Percentiles rank a stretch among this genome's conserved stretches.
phyloP scores from a whole-genome alignment of 2,329 filamentous ascomycete genomes.

The Pezicula neosporulosa region DNA sequence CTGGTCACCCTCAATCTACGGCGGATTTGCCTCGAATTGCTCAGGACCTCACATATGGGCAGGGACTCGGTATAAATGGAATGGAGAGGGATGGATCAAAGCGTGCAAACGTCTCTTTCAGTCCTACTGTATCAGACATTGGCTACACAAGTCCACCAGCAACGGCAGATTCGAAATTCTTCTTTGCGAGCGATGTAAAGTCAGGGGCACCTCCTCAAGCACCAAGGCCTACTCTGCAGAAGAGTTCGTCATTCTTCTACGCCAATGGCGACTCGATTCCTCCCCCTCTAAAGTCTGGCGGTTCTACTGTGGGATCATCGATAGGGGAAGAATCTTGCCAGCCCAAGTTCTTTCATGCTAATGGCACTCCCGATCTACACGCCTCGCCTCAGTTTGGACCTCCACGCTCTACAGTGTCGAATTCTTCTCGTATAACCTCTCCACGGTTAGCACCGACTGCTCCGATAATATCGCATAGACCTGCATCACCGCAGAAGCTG shows the following conservation, averaged over 20 bases:
- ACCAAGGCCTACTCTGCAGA: conserved; percentile 14
- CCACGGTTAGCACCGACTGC: conserved; percentile 35
- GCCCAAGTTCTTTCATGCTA: conserved; percentile 74
- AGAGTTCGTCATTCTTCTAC: conserved; percentile 45
- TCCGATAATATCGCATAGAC: conserved; percentile 34
- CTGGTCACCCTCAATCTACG: conserved; percentile 47
- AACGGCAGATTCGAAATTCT: conserved; percentile 67
- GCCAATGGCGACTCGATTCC: conserved; percentile 42
- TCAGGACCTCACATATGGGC: conserved; percentile 24
- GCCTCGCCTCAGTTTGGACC: conserved; percentile 32
- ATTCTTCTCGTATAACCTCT: conserved; percentile 37
- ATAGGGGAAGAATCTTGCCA: conserved; percentile 27
- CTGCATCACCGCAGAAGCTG: conserved; percentile 49
- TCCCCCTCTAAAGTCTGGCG: conserved; percentile 12
- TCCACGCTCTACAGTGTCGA: conserved; percentile 43
- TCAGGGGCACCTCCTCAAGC: conserved; percentile 22
- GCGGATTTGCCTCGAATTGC: conserved; percentile 26
- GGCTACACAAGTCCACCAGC: conserved; percentile 22
- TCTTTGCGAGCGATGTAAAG: conserved; percentile 81
- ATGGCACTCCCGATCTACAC: conserved; percentile 54
- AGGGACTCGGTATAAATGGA: conserved; percentile 19
- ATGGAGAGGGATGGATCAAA: conserved; percentile 23
- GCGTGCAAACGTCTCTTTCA: conserved; percentile 35
- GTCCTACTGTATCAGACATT: conserved; percentile 32
- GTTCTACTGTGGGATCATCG: conserved; percentile 24